These are phyloP conservation scores for Aspergillus phoenicis DNA, from an alignment of 2,329 filamentous ascomycete genomes.

Conservation along the genomic window DNA sequence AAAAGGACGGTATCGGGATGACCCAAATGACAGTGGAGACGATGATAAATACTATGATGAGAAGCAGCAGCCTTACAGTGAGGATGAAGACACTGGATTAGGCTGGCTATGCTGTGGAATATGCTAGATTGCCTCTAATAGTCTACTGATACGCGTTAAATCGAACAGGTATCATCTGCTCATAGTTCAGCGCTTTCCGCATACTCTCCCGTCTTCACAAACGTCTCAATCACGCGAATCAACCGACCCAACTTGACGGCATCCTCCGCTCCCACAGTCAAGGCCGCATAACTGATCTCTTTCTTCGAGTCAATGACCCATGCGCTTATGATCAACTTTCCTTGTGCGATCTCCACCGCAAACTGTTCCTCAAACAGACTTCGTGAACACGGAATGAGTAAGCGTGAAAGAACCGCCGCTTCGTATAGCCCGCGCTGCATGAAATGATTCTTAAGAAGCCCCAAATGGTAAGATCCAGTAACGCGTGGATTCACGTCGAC, in stretches of 20 bases:
- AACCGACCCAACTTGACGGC: neutral
- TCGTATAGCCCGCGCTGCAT: neutral
- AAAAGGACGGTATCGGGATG: neutral
- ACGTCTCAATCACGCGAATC: neutral
- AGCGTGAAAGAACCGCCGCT: neutral
- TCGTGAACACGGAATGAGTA: neutral
- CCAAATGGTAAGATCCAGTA: slow-evolving; percentile 8
- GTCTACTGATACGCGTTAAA: neutral
- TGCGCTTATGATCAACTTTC: slow-evolving; percentile 2
- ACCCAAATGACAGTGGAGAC: neutral
- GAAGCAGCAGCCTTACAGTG: neutral
- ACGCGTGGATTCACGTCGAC: slow-evolving; percentile 13
- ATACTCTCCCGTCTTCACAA: neutral
- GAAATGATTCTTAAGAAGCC: slow-evolving; percentile 8
- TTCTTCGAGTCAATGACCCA: neutral
- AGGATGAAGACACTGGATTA: neutral
- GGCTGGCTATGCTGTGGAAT: neutral
- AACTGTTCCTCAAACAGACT: neutral
- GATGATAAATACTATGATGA: neutral
- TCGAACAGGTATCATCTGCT: neutral
- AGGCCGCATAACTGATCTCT: neutral
- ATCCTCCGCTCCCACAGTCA: slow-evolving; percentile 4
- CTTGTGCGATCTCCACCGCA: neutral
- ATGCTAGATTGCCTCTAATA: neutral
- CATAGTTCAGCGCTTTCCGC: neutral